Conservation (phyloP, 139 green algal species). For the Tetratostichococcus sp. region DNA sequence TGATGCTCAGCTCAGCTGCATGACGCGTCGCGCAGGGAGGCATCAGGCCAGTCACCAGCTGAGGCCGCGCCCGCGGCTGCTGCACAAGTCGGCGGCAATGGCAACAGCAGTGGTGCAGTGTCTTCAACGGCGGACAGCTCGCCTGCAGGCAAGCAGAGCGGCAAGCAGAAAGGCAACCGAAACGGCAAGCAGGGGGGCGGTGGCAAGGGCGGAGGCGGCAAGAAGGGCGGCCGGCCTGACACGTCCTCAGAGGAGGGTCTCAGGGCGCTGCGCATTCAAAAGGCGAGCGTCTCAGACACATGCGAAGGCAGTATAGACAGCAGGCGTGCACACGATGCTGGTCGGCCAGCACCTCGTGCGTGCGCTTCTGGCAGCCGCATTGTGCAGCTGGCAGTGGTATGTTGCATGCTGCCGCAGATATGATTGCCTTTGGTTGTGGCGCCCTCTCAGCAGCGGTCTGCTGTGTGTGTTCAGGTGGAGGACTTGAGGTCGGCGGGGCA, state of each 20-base stretch:
- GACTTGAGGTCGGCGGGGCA: slow-evolving; percentile 59
- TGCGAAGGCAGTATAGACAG: not conserved
- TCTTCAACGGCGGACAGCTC: no score
- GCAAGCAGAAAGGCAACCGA: slow-evolving; percentile 9
- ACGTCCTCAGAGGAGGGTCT: slow-evolving; percentile 65
- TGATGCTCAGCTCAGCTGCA: no score
- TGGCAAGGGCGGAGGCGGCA: slow-evolving; percentile 8
- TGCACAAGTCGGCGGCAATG: no score
- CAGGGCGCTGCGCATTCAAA: slow-evolving; percentile 57
- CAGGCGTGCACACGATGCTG: no score
- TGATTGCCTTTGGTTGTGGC: not conserved
- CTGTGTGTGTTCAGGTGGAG: slow-evolving; percentile 37
- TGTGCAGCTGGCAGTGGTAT: not conserved
- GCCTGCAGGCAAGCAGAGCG: not conserved
- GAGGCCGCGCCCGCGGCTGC: not conserved
- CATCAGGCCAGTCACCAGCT: not conserved
- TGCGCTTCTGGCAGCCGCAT: no score
- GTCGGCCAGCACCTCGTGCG: no score
- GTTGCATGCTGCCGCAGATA: no score
- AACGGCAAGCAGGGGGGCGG: no score
- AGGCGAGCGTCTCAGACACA: slow-evolving; percentile 32
- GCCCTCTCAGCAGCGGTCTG: not conserved
- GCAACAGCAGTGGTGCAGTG: not conserved
- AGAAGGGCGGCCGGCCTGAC: slow-evolving; percentile 14
- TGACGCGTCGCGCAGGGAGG: no score